A percentile compares a stretch with the other conserved stretches of the same genome.
These are phyloP conservation scores for Cymbopogon citratus DNA, from an alignment of 176 grass and related monocot species.

Conservation along the genomic window DNA sequence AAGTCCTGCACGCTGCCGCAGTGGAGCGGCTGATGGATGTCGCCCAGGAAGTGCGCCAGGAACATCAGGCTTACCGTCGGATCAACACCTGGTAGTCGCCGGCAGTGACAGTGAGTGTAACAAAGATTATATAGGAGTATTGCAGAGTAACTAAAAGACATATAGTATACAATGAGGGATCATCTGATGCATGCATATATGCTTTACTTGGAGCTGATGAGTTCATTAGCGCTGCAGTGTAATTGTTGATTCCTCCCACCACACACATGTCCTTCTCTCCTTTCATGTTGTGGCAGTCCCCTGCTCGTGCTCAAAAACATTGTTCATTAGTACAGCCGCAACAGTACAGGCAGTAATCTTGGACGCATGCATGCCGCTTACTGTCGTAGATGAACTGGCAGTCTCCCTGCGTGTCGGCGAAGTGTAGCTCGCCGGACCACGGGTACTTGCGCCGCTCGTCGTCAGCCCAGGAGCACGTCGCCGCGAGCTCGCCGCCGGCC, in stretches of 20 bases:
- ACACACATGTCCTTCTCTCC: constrained; percentile 54
- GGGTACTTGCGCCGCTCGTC: constrained; percentile 38
- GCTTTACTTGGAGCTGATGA: constrained; percentile 32
- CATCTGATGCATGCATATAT: not conserved
- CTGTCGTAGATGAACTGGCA: constrained; percentile 59
- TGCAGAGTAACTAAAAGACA: not conserved
- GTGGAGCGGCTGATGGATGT: constrained; percentile 67
- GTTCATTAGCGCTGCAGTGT: constrained; percentile 42
- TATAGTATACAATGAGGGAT: too few relatives aligned
- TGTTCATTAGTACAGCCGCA: too few relatives aligned
- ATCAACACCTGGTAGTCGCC: constrained; percentile 21
- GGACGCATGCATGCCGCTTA: not conserved
- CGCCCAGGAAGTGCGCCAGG: constrained; percentile 61
- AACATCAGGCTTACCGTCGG: constrained; percentile 54
- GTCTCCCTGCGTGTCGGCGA: constrained; percentile 45
- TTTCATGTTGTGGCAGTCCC: constrained; percentile 54
- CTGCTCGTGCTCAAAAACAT: constrained; percentile 1
- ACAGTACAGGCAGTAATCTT: too few relatives aligned
- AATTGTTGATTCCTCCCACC: constrained; percentile 72
- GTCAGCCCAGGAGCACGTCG: constrained; percentile 65
- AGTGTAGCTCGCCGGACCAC: constrained; percentile 61
- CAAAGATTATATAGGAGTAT: not conserved
- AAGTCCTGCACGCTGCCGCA: constrained; percentile 26
- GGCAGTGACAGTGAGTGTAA: too few relatives aligned
- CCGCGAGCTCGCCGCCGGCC: constrained; percentile 48